These are phyloP conservation scores for Globisporangium middletonii DNA, from an alignment of 352 stramenopile species.

Conservation along the genomic window DNA sequence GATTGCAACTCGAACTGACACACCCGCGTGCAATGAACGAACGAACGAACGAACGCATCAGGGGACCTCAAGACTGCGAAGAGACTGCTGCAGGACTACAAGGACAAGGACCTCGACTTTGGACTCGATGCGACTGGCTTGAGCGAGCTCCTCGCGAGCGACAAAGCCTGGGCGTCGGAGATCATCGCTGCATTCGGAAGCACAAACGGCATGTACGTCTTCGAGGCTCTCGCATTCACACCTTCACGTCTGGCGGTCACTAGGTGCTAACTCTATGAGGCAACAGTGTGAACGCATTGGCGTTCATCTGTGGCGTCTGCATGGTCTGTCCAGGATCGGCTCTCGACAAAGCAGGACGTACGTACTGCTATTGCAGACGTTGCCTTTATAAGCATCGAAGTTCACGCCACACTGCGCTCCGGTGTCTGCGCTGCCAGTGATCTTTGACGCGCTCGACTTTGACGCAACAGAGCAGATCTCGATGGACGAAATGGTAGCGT, in stretches of 20 bases:
- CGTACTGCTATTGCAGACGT: background rate
- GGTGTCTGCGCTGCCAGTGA: slow-evolving; percentile 27
- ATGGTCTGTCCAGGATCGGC: slow-evolving; percentile 36
- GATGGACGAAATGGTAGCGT: slow-evolving; percentile 66
- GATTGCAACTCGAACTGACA: background rate
- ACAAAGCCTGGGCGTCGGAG: slow-evolving; percentile 44
- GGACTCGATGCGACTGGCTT: slow-evolving; percentile 47
- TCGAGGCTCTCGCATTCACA: background rate
- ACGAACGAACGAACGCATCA: slow-evolving; percentile 5
- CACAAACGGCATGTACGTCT: slow-evolving; percentile 54
- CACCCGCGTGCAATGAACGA: background rate
- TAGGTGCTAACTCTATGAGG: background rate
- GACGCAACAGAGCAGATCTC: slow-evolving; percentile 63
- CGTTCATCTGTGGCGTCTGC: slow-evolving; percentile 53
- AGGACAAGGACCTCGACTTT: slow-evolving; percentile 75
- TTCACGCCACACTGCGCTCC: background rate
- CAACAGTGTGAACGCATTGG: slow-evolving; percentile 53
- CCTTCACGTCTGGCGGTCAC: background rate
- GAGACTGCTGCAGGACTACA: slow-evolving; percentile 52
- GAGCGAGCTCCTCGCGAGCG: slow-evolving; percentile 34
- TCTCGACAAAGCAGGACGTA: slow-evolving; percentile 51
- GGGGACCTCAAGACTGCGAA: slow-evolving; percentile 49
- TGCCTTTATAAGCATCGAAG: too few relatives aligned
- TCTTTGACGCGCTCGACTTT: slow-evolving; percentile 76
- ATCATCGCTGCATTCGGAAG: slow-evolving; percentile 57